phyloP scores from a whole-genome alignment of 805 yeast species.

The Lipomyces mesembrius region DNA sequence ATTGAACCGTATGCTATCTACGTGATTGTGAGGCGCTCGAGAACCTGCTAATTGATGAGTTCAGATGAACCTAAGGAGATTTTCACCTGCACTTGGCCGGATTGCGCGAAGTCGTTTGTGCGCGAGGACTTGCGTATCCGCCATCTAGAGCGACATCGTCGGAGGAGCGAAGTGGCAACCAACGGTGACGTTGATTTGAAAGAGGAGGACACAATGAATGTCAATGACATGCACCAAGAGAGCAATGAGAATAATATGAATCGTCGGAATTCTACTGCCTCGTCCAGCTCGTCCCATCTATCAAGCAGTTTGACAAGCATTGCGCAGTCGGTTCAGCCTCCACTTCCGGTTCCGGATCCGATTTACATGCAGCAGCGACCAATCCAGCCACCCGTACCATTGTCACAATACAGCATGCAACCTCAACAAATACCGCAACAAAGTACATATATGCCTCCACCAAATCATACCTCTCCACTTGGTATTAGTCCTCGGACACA shows the following conservation, averaged over 20 bases:
- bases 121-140: slow-evolving; percentile 46
- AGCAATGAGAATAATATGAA: not conserved
- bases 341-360: not conserved
- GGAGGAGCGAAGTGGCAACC: slow-evolving; percentile 15
- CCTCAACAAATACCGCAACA: not conserved
- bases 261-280: not conserved
- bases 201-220: not conserved
- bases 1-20: slow-evolving; percentile 38
- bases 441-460: not conserved
- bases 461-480: not conserved
- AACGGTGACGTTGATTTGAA: slow-evolving; percentile 8
- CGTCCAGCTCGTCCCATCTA: not conserved
- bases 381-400: not conserved
- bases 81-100: slow-evolving; percentile 45
- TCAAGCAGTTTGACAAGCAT: not conserved
- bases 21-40: not conserved
- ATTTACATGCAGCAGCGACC: not conserved
- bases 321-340: not conserved
- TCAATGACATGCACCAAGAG: slow-evolving; percentile 11
- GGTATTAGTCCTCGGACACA: slow-evolving; percentile 2
- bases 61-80: slow-evolving; percentile 45
- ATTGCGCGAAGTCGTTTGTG: slow-evolving; percentile 46
- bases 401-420: slow-evolving; percentile 2
- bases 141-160: slow-evolving; percentile 45
- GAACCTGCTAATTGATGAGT: not conserved